Base-by-base conservation (phyloP, 805 yeast species). In the Helenozyma rhizophorensis region DNA sequence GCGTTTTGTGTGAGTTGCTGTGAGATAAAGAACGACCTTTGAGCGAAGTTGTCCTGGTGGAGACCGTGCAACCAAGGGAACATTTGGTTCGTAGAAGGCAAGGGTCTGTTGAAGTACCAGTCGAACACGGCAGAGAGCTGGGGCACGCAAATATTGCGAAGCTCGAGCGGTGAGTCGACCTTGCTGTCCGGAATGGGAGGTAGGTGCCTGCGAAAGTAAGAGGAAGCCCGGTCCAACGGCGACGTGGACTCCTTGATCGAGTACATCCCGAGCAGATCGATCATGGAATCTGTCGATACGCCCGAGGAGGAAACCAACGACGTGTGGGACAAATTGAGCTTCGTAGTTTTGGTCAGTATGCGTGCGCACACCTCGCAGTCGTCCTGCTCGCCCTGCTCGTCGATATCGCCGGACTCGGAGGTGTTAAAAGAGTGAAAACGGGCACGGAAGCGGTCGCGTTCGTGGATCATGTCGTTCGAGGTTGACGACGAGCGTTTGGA, bases 41-140 rank as follows among this genome's bases (percentile, higher is more conserved):
- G 83, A 15, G 80, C 74, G 25, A 68, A 61, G 48, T 78, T 76
- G 22, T 68, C 65, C 10, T 65, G 67, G 40, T 80, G 77, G 27
- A 83, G 64, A 1, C 95, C 93, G 54, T 89, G 96, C 16, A 86
- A 65, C 96, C 96, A 88, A 0, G 97, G 97, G 48, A 88, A 89
- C 70, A 89, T 75, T 9, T 51, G 50, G 15, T 68, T 72, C 13
- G 89, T 80, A 3, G 73, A 74, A 0, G 96, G 95, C 4, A 66
- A 50, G 1, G 60, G 57, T 13, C 47, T 46, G 43, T 58, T 54
- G 42, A 66, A 66, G 43, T 66, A 66, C 62, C 66, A 62, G 13
- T 39, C 32, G 36, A 65, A 63, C 0, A 64, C 52, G 1, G 47
- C 9, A 23, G 32, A 15, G 33, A 39, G 29, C 32, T 49, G 30